Evolutionary conservation across 305 asterid genomes (phyloP), one percentile per base, ranked within the genome.

Genomic region (Solanum hybrid): DNA sequence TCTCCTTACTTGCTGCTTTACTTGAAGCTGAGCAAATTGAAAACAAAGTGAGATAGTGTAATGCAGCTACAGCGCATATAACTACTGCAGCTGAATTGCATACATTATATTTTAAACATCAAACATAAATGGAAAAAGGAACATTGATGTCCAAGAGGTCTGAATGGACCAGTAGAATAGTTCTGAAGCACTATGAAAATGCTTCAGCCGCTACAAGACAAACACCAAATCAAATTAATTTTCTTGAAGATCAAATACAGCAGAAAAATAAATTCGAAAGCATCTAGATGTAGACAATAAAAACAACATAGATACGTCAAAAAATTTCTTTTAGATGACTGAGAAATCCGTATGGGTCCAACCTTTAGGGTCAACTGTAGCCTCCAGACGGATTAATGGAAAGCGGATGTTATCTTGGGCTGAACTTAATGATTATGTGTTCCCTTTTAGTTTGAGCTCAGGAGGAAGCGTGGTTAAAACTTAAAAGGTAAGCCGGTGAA

Each of bases 1-100:
- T 94, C 93, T 96, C 99, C 93, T 95, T 97, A 86, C 94, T 89
- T 87, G 99, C 96, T 91, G 97, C 97, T 94, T 94, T 97, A 91
- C 99, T 94, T 18, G 99, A 93, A 90, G 98, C 99, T 97, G 94
- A 91, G 85, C 90, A 61, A 81, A 78, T 78, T 78, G 88, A 88
- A 67, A 92, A 80, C 90, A 39, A 83, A 91, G 82, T 90, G 75
- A 90, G 87, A 82, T 46, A 90, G 36, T 64, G 73, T 10, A 84
- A 73, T 69, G 89, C 42, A 73, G 22, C 46, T 73, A 26, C 71
- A 73, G 73, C 35, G 57, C 24, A 57, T 57, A 57, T 57, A 57
- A 18, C 69, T 9, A 86, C 64, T 69, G 89, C 42, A 87, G 69
- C 33, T 73, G 29, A 28, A 73, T 5, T 77, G 57, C 85, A 61